These are phyloP conservation scores for Boletus fagicola DNA, from an alignment of 768 basidiomycete genomes.

Conservation along the genomic window DNA sequence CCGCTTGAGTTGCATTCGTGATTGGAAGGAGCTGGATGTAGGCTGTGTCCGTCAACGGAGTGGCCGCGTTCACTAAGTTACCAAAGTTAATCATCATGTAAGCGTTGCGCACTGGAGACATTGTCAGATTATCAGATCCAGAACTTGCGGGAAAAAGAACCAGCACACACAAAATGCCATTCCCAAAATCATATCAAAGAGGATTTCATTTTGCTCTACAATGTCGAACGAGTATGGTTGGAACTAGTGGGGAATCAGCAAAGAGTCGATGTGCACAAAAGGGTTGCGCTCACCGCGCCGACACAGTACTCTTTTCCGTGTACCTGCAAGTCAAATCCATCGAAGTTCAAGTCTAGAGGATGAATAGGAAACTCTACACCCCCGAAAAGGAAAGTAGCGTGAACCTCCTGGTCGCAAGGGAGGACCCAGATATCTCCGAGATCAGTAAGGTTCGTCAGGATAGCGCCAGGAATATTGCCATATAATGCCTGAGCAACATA, in stretches of 20 bases:
- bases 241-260: slow-evolving; percentile 44
- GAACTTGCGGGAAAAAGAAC: neutral
- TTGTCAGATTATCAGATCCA: neutral
- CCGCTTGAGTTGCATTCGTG: slow-evolving; percentile 46
- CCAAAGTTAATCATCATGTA: slow-evolving; percentile 67
- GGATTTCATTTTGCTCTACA: slow-evolving; percentile 11
- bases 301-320: slow-evolving; percentile 34
- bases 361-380: slow-evolving; percentile 60
- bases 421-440: slow-evolving; percentile 55
- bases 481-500: slow-evolving; percentile 62
- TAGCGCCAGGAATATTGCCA: slow-evolving; percentile 50
- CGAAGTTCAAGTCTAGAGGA: slow-evolving; percentile 56
- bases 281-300: slow-evolving; percentile 41
- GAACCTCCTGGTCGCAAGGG: slow-evolving; percentile 63
- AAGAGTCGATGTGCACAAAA: neutral
- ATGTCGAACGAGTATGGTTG: slow-evolving; percentile 61
- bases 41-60: slow-evolving; percentile 40
- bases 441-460: slow-evolving; percentile 38
- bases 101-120: slow-evolving; percentile 55
- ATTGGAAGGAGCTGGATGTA: slow-evolving; percentile 63
- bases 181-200: slow-evolving; percentile 66
- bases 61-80: slow-evolving; percentile 49
- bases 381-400: slow-evolving; percentile 61
- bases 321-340: slow-evolving; percentile 14
- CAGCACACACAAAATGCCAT: slow-evolving; percentile 63